phyloP scores from a whole-genome alignment of 176 grass and related monocot species.

The Puya raimondii region DNA sequence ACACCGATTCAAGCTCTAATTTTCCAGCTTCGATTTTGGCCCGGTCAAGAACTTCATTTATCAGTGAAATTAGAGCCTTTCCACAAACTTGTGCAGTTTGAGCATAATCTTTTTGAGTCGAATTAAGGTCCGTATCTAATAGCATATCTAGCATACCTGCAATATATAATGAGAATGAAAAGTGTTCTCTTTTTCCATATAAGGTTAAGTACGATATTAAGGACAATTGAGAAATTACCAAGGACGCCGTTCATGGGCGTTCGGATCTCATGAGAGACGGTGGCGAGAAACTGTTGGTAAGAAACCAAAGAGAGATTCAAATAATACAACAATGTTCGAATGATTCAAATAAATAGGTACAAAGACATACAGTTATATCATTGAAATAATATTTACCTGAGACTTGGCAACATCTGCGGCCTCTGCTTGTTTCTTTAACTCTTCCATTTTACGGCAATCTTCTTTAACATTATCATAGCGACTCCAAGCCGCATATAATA shows the following conservation, averaged over 20 bases:
- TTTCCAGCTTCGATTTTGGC: slow-evolving; percentile 94
- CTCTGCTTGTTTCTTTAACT: slow-evolving; percentile 75
- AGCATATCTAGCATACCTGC: slow-evolving; percentile 98
- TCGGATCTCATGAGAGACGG: slow-evolving; percentile 99
- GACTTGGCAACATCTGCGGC: slow-evolving; percentile 97
- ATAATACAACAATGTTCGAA: slow-evolving; percentile 10
- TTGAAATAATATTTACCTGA: slow-evolving; percentile 48
- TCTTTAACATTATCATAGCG: slow-evolving; percentile 92
- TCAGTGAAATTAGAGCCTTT: slow-evolving; percentile 81
- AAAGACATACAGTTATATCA: neutral
- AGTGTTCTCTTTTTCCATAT: neutral
- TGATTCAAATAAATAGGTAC: neutral
- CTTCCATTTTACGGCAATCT: slow-evolving; percentile 89
- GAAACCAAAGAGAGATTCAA: slow-evolving; percentile 18
- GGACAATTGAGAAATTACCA: slow-evolving; percentile 32
- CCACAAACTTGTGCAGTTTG: slow-evolving; percentile 92
- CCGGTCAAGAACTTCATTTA: slow-evolving; percentile 95
- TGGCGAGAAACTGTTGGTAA: slow-evolving; percentile 86
- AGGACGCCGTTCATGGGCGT: slow-evolving; percentile 99
- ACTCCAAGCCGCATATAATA: slow-evolving; percentile 80
- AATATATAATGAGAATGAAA: slow-evolving; percentile 1
- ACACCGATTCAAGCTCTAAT: slow-evolving; percentile 69
- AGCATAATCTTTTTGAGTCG: slow-evolving; percentile 80
- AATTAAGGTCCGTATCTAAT: slow-evolving; percentile 64
- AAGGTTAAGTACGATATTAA: neutral